Evolutionary conservation across 768 basidiomycete genomes (phyloP).

Genomic region (Dentipellis sp.): DNA sequence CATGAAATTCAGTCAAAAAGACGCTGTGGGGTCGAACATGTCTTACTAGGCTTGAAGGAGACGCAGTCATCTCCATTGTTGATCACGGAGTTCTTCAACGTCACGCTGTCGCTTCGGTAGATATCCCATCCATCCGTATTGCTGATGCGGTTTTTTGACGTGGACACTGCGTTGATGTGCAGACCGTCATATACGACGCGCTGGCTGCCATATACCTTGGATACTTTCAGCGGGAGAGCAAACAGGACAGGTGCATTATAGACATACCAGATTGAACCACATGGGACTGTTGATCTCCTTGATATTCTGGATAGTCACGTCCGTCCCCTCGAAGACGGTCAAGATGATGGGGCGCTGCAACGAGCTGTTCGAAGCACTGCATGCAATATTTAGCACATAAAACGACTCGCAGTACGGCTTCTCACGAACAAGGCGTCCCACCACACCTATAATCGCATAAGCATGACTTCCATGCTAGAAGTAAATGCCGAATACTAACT

Average conservation of each 20-base stretch:
- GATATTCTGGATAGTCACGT: constrained; percentile 39
- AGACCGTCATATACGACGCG: constrained; percentile 38
- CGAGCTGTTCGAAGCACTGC: constrained; percentile 34
- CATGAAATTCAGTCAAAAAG: neutral
- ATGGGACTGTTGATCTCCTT: constrained; percentile 41
- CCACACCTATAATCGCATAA: constrained; percentile 32
- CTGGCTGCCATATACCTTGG: constrained; percentile 38
- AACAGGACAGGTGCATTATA: neutral
- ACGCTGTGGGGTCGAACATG: neutral
- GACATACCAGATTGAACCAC: constrained; percentile 40
- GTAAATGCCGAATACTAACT: constrained; percentile 21
- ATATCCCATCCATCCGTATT: constrained; percentile 63
- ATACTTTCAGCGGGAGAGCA: neutral
- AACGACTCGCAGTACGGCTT: neutral
- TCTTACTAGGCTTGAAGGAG: constrained; percentile 43
- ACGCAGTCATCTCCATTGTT: constrained; percentile 54
- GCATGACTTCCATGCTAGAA: neutral
- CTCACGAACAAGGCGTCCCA: constrained; percentile 39
- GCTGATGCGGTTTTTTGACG: constrained; percentile 29
- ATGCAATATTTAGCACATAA: neutral
- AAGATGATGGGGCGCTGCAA: constrained; percentile 47
- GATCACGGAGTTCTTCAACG: constrained; percentile 39
- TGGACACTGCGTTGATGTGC: constrained; percentile 37
- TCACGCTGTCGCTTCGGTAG: constrained; percentile 44
- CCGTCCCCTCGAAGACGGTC: constrained; percentile 41